phyloP scores from a whole-genome alignment of 2,329 filamentous ascomycete species.

The Neonectria neomacrospora region DNA sequence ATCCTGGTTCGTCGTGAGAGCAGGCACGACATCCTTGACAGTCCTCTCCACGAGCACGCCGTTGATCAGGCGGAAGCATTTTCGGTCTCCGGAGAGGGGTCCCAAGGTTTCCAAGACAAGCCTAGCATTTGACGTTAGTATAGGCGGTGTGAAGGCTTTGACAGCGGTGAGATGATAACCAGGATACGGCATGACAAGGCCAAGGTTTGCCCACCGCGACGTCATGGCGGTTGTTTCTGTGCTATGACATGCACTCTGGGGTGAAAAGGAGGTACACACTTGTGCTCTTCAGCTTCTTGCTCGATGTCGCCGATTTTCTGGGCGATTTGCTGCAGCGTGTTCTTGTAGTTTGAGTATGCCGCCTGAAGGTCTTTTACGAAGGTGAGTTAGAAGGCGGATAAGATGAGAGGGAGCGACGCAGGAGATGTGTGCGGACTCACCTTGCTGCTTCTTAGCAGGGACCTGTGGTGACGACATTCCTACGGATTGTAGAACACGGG shows the following conservation, averaged over 20 bases:
- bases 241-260: constrained; percentile 12
- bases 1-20: constrained; percentile 92
- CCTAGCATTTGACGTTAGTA: constrained; percentile 59
- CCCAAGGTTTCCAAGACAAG: constrained; percentile 93
- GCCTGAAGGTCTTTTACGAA: constrained; percentile 74
- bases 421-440: constrained; percentile 53
- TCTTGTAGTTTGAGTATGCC: constrained; percentile 82
- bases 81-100: constrained; percentile 84
- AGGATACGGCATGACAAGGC: constrained; percentile 23
- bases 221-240: constrained; percentile 28
- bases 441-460: constrained; percentile 78
- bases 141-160: constrained; percentile 35
- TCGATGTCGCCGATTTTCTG: constrained; percentile 98
- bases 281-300: constrained; percentile 97
- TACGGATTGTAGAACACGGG: background rate
- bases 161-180: constrained; percentile 54
- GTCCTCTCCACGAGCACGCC: constrained; percentile 95
- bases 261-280: constrained; percentile 67
- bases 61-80: constrained; percentile 99
- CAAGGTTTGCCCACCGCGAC: constrained; percentile 27
- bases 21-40: constrained; percentile 90
- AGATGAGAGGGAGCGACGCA: constrained; percentile 13
- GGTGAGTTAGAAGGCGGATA: constrained; percentile 24
- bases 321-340: constrained; percentile 87
- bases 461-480: constrained; percentile 62